These are phyloP conservation scores for Macroventuria anomochaeta DNA, from an alignment of 2,329 filamentous ascomycete genomes.

Conservation along the genomic window DNA sequence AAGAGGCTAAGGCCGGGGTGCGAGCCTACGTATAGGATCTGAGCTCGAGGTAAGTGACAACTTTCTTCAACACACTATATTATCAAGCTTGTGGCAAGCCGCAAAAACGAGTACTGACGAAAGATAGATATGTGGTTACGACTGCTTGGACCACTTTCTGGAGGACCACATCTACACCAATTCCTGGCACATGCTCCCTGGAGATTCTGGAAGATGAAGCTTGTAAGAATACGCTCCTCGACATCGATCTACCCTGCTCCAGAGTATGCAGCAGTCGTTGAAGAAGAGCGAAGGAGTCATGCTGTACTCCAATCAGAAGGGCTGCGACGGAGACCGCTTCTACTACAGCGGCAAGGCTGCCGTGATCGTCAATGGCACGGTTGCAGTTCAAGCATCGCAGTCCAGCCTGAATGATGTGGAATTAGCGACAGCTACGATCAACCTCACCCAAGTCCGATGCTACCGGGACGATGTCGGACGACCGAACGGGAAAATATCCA, in stretches of 20 bases:
- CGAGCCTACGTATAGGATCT: neutral
- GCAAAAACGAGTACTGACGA: neutral
- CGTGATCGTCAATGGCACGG: slow-evolving; percentile 67
- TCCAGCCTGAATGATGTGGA: slow-evolving; percentile 64
- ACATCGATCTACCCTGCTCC: slow-evolving; percentile 59
- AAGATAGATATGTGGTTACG: neutral
- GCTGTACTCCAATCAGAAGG: slow-evolving; percentile 61
- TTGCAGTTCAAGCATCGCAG: slow-evolving; percentile 70
- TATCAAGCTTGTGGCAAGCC: too few relatives aligned
- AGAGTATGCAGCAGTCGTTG: slow-evolving; percentile 70
- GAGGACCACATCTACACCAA: slow-evolving; percentile 13
- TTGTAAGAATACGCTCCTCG: slow-evolving; percentile 61
- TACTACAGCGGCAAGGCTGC: slow-evolving; percentile 61
- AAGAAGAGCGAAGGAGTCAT: slow-evolving; percentile 66
- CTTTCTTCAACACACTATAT: slow-evolving; percentile 52
- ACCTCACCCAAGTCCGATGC: slow-evolving; percentile 71
- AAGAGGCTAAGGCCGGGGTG: slow-evolving; percentile 57
- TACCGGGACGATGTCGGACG: slow-evolving; percentile 64
- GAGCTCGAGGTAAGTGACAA: neutral
- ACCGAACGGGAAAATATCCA: slow-evolving; percentile 61
- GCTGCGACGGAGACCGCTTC: slow-evolving; percentile 50
- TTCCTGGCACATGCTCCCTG: slow-evolving; percentile 1
- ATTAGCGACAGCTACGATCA: slow-evolving; percentile 62
- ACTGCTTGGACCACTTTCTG: slow-evolving; percentile 64
- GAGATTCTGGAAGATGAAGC: slow-evolving; percentile 65